Evolutionary conservation across 2,329 filamentous ascomycete species (phyloP).

Genomic region (Penicillium polonicum): DNA sequence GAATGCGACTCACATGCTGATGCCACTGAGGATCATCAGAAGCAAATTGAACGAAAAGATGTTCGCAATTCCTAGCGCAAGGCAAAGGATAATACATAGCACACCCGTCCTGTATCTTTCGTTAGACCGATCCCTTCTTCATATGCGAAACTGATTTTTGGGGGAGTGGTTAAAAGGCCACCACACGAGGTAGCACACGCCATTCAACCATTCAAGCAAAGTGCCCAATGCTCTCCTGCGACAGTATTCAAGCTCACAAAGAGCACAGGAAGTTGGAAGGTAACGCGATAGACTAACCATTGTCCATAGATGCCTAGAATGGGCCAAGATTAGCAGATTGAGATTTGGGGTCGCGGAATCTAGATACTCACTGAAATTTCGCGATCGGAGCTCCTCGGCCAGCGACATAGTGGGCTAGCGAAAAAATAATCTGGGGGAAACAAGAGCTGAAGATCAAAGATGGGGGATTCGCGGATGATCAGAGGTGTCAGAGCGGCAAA

Average conservation of each 20-base stretch:
- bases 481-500: constrained; percentile 12
- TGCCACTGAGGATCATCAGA: constrained; percentile 60
- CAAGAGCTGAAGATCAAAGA: neutral
- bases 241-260: neutral
- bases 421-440: neutral
- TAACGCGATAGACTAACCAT: constrained; percentile 53
- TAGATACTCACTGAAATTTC: constrained; percentile 62
- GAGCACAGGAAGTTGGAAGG: neutral
- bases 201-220: neutral
- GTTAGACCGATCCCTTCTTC: constrained; percentile 14
- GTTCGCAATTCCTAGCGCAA: constrained; percentile 67
- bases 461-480: constrained; percentile 6
- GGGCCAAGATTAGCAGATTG: constrained; percentile 23
- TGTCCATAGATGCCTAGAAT: constrained; percentile 65
- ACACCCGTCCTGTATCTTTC: constrained; percentile 47
- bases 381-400: constrained; percentile 61
- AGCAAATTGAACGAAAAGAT: constrained; percentile 60
- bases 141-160: neutral
- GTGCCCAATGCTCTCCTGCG: neutral
- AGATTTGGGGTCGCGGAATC: constrained; percentile 9
- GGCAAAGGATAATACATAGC: constrained; percentile 63
- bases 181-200: neutral
- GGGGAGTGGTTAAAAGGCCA: neutral
- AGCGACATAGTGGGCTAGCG: constrained; percentile 52
- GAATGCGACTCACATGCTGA: constrained; percentile 53